A percentile compares a stretch with the other conserved stretches of the same genome.
phyloP scores from a whole-genome alignment of 192 early-diverging fungal genomes.

The Coemansia sp. region DNA sequence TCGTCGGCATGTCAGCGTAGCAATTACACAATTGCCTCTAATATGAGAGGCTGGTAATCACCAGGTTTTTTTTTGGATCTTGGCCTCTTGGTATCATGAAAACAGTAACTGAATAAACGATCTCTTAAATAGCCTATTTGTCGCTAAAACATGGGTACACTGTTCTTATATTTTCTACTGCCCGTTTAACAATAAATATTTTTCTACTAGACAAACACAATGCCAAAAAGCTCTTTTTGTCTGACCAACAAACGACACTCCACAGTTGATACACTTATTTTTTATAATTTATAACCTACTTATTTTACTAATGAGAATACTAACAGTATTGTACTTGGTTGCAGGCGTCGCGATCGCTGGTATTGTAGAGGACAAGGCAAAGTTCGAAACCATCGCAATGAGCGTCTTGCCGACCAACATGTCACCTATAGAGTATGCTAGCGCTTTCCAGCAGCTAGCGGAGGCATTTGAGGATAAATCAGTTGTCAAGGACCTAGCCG shows the following conservation, averaged over 20 bases:
- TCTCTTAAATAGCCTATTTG: not conserved
- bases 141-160: not conserved
- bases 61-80: not conserved
- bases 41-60: not conserved
- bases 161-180: not conserved
- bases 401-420: not conserved
- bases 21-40: not conserved
- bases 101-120: not conserved
- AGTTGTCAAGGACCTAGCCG: not conserved
- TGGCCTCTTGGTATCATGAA: not conserved
- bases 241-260: not conserved
- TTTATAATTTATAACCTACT: not conserved
- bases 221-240: not conserved
- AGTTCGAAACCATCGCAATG: conserved; percentile 2
- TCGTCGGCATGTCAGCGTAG: not conserved
- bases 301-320: not conserved
- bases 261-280: not conserved
- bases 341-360: not conserved
- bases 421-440: not conserved
- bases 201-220: not conserved
- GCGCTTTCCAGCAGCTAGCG: conserved; percentile 25
- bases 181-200: not conserved
- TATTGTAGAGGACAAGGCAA: conserved; percentile 1
- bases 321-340: not conserved
- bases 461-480: conserved; percentile 3